phyloP scores from a whole-genome alignment of 305 asterid species.

The Fraxinus angustifolia region DNA sequence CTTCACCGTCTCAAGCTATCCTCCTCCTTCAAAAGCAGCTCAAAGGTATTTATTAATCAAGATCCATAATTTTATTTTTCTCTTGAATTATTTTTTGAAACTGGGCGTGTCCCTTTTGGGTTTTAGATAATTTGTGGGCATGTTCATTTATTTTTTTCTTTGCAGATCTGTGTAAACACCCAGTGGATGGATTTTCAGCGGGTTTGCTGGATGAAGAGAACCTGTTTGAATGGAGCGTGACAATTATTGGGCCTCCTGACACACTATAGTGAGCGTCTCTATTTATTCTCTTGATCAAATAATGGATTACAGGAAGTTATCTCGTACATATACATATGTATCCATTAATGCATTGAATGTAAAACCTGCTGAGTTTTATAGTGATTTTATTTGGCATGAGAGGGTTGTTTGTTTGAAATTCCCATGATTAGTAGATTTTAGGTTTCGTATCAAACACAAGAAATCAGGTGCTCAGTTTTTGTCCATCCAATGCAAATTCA shows the following conservation, averaged over 20 bases:
- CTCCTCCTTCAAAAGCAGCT: slow-evolving; percentile 94
- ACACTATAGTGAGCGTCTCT: slow-evolving; percentile 70
- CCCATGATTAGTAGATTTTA: background rate
- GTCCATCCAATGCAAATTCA: background rate
- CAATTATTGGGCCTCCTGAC: slow-evolving; percentile 96
- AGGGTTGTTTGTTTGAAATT: background rate
- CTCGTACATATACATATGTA: background rate
- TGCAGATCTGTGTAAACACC: slow-evolving; percentile 93
- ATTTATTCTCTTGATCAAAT: background rate
- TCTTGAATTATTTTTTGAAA: slow-evolving; percentile 21
- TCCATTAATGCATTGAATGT: slow-evolving; percentile 3
- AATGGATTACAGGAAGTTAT: background rate
- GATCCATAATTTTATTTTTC: slow-evolving; percentile 1
- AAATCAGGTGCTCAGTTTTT: background rate
- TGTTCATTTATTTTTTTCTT: slow-evolving; percentile 39
- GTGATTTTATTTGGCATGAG: background rate
- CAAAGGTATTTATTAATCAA: slow-evolving; percentile 40
- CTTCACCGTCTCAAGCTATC: slow-evolving; percentile 73
- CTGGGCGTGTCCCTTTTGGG: slow-evolving; percentile 12
- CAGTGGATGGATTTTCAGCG: slow-evolving; percentile 98
- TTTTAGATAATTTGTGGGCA: slow-evolving; percentile 28
- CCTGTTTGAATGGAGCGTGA: slow-evolving; percentile 94
- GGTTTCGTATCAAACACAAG: background rate
- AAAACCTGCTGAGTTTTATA: background rate
- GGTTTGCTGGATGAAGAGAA: slow-evolving; percentile 82